phyloP scores from a whole-genome alignment of 768 basidiomycete genomes.

The Auriscalpium vulgare region DNA sequence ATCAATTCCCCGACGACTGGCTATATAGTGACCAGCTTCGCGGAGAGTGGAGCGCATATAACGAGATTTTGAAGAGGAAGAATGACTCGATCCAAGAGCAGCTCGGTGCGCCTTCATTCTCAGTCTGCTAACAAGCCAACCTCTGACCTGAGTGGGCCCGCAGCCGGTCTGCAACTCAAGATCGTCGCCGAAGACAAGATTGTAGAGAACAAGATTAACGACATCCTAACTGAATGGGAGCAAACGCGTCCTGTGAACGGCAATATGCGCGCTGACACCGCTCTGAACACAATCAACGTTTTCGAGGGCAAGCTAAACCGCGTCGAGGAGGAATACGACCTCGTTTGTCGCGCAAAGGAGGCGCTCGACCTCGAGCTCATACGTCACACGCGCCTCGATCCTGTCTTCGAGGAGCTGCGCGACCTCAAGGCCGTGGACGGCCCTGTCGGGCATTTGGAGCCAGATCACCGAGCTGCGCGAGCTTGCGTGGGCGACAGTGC shows the following conservation, averaged over 20 bases:
- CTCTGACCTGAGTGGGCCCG: background rate
- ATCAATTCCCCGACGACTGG: conserved; percentile 96
- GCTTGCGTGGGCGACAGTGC: conserved; percentile 83
- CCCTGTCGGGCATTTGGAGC: conserved; percentile 93
- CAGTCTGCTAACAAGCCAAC: background rate
- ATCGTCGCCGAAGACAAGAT: conserved; percentile 99
- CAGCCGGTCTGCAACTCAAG: conserved; percentile 96
- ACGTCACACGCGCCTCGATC: conserved; percentile 85
- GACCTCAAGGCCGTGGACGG: conserved; percentile 99
- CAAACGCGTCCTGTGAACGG: conserved; percentile 94
- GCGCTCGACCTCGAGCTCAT: conserved; percentile 89
- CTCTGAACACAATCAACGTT: conserved; percentile 92
- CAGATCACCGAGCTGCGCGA: conserved; percentile 88
- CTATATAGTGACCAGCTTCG: conserved; percentile 95
- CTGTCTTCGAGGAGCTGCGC: conserved; percentile 89
- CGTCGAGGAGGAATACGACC: conserved; percentile 91
- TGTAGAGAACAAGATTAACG: conserved; percentile 90
- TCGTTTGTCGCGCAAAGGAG: conserved; percentile 93
- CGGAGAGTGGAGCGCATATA: conserved; percentile 98
- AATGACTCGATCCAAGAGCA: conserved; percentile 98
- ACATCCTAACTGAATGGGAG: conserved; percentile 91
- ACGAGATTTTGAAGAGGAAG: conserved; percentile 96
- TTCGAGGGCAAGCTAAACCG: conserved; percentile 88
- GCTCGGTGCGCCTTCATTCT: conserved; percentile 53
- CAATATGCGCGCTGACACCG: conserved; percentile 90